A percentile compares a stretch with the other conserved stretches of the same genome.
These are phyloP conservation scores for Wickerhamiella bombiphila DNA, from an alignment of 805 yeast species.

Conservation along the genomic window DNA sequence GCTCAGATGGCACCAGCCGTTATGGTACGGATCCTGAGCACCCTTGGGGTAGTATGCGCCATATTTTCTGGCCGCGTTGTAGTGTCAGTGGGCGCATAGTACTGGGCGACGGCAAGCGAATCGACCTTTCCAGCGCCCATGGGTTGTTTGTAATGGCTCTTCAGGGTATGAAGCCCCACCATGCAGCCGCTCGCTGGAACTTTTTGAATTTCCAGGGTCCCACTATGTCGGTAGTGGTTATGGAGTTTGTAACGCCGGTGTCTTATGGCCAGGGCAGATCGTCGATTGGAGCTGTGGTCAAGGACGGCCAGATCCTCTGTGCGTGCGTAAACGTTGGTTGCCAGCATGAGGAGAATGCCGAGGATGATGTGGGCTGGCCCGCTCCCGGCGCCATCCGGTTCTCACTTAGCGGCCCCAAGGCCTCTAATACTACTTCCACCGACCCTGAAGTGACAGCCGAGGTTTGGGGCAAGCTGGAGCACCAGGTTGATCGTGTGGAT, in stretches of 20 bases:
- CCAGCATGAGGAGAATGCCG: conserved; percentile 38
- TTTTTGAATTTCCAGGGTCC: conserved; percentile 78
- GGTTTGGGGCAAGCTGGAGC: conserved; percentile 44
- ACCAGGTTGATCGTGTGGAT: conserved; percentile 78
- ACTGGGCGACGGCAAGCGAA: conserved; percentile 24
- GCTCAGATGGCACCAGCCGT: conserved; percentile 68
- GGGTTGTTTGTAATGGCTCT: conserved; percentile 91
- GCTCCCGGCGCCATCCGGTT: conserved; percentile 60
- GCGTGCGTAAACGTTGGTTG: conserved; percentile 53
- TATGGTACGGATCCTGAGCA: conserved; percentile 72
- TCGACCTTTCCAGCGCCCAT: conserved; percentile 23
- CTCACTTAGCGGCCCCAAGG: conserved; percentile 36
- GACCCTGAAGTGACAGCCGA: conserved; percentile 28
- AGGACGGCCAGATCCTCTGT: conserved; percentile 45
- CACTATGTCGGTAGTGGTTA: conserved; percentile 57
- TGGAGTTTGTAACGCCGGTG: conserved; percentile 92
- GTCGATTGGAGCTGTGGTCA: conserved; percentile 59
- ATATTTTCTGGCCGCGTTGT: conserved; percentile 91
- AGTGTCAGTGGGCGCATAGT: conserved; percentile 49
- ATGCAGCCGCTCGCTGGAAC: conserved; percentile 96
- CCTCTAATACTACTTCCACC: conserved; percentile 26
- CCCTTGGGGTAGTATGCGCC: conserved; percentile 98
- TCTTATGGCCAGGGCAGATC: conserved; percentile 77
- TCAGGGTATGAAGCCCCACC: conserved; percentile 99
- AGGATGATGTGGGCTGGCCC: conserved; percentile 74